Evolutionary conservation across 1,139 yeast genomes (phyloP).

Genomic region (Wickerhamomyces sp.): DNA sequence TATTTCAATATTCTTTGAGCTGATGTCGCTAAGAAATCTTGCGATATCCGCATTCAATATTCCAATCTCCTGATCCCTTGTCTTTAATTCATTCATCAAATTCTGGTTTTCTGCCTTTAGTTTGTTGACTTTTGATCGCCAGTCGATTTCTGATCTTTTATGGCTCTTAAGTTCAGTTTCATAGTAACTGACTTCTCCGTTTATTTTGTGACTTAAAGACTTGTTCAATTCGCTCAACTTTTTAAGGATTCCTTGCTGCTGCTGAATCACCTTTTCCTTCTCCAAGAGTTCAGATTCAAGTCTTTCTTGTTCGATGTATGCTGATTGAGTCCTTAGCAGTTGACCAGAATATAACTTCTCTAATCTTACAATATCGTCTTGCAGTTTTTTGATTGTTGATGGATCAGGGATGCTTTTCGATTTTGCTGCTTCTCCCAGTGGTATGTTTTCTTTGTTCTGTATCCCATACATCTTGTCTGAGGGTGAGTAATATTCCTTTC

Average conservation of each 20-base stretch:
- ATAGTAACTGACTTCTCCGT: slow-evolving; percentile 13
- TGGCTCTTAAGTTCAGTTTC: slow-evolving; percentile 21
- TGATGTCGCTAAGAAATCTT: slow-evolving; percentile 23
- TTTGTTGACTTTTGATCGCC: slow-evolving; percentile 21
- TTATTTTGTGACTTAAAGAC: slow-evolving; percentile 12
- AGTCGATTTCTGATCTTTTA: slow-evolving; percentile 10
- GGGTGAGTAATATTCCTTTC: no score
- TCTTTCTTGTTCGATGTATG: slow-evolving; percentile 28
- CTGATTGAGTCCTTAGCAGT: slow-evolving; percentile 24
- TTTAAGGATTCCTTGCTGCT: slow-evolving; percentile 8
- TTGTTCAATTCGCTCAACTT: slow-evolving; percentile 11
- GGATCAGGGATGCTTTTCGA: not conserved
- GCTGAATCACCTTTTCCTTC: slow-evolving; percentile 22
- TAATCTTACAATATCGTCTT: slow-evolving; percentile 9
- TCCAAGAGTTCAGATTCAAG: slow-evolving; percentile 27
- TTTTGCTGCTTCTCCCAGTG: not conserved
- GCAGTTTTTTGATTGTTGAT: slow-evolving; percentile 1
- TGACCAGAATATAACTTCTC: slow-evolving; percentile 27
- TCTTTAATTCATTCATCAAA: slow-evolving; percentile 20
- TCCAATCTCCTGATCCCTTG: slow-evolving; percentile 24
- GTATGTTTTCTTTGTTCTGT: slow-evolving; percentile 9
- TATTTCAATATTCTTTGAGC: slow-evolving; percentile 10
- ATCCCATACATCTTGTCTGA: no score
- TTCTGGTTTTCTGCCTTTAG: slow-evolving; percentile 22
- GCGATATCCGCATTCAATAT: slow-evolving; percentile 23